Conservation (phyloP, 192 early-diverging fungal genomes). For the Thoreauomyces humboldtii region DNA sequence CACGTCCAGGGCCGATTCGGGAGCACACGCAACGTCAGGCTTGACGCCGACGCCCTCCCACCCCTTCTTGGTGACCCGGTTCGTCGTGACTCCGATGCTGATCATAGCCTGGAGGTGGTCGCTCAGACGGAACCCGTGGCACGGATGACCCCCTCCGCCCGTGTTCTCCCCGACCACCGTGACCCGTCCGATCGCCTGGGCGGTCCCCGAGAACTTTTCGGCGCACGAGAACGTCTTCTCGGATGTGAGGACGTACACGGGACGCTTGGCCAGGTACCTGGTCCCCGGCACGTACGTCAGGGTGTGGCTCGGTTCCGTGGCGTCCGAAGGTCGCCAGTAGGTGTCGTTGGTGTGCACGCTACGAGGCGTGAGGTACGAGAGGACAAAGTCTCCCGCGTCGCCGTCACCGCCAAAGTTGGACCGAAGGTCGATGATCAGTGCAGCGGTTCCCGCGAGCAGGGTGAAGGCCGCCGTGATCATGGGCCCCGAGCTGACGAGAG, state of each 20-base stretch:
- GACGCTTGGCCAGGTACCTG: neutral
- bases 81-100: neutral
- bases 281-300: neutral
- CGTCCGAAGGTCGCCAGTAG: neutral
- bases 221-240: neutral
- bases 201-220: neutral
- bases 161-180: neutral
- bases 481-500: neutral
- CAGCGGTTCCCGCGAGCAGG: neutral
- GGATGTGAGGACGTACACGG: neutral
- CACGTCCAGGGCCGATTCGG: slow-evolving; percentile 2
- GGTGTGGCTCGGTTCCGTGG: neutral
- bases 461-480: neutral
- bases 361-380: neutral
- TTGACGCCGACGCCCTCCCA: slow-evolving; percentile 2
- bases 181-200: neutral
- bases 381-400: neutral
- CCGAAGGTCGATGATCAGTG: slow-evolving; percentile 2
- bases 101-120: neutral
- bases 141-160: slow-evolving; percentile 1
- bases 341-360: neutral
- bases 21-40: neutral
- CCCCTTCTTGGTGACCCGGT: neutral
- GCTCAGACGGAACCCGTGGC: neutral
- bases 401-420: neutral